Percentiles rank a stretch among this genome's conserved stretches.
Conservation (phyloP, 1,139 yeast genomes). For the Lodderomyces jiufengensis region DNA sequence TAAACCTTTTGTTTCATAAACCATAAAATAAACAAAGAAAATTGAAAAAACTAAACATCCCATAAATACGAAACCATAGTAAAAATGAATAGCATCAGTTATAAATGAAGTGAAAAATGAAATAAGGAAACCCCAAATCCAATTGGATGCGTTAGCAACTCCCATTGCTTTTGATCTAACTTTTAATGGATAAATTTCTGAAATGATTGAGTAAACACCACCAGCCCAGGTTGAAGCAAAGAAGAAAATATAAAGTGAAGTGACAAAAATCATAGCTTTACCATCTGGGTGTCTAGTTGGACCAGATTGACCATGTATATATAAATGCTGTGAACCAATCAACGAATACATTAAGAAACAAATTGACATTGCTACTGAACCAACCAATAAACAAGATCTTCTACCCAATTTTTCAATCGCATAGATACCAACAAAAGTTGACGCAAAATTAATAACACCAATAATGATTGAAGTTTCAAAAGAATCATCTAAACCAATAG, state of each 20-base stretch:
- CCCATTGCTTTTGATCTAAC: slow-evolving; percentile 80
- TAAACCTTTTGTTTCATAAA: slow-evolving; percentile 62
- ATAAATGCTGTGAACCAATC: slow-evolving; percentile 57
- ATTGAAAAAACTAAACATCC: slow-evolving; percentile 61
- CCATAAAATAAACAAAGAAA: slow-evolving; percentile 50
- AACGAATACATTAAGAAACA: slow-evolving; percentile 61
- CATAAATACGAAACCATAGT: slow-evolving; percentile 74
- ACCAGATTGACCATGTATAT: slow-evolving; percentile 47
- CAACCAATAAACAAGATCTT: slow-evolving; percentile 56
- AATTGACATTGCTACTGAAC: slow-evolving; percentile 47
- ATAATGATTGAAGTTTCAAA: slow-evolving; percentile 73
- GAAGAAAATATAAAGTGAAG: slow-evolving; percentile 76
- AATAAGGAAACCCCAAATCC: slow-evolving; percentile 77
- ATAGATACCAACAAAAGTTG: slow-evolving; percentile 66
- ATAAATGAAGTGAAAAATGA: slow-evolving; percentile 74
- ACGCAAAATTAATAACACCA: slow-evolving; percentile 74
- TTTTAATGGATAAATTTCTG: slow-evolving; percentile 77
- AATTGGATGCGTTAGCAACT: slow-evolving; percentile 69
- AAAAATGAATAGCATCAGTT: slow-evolving; percentile 37
- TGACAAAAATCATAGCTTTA: slow-evolving; percentile 70
- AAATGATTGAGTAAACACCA: slow-evolving; percentile 70
- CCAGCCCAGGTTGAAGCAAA: slow-evolving; percentile 91
- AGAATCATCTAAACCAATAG: slow-evolving; percentile 78
- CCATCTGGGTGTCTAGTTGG: slow-evolving; percentile 50
- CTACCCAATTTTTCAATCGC: slow-evolving; percentile 70